Conservation (phyloP, 2,329 filamentous ascomycete species). For the Colletotrichum incanum region DNA sequence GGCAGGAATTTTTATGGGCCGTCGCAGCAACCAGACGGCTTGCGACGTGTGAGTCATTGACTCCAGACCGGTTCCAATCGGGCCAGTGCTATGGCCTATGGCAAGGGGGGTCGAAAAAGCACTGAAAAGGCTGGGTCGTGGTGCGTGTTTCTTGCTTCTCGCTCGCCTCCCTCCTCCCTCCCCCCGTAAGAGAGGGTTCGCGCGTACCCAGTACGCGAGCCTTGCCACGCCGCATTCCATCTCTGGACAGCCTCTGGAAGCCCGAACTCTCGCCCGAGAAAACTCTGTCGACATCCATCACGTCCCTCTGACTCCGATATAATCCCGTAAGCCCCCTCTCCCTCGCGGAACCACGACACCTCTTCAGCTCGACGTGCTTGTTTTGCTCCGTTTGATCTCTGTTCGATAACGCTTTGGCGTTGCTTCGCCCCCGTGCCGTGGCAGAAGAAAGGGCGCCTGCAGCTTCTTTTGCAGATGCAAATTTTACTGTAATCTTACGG, state of each 20-base stretch:
- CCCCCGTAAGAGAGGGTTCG: conserved; percentile 18
- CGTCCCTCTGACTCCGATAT: background rate
- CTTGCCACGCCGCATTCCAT: conserved; percentile 40
- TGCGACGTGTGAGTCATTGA: conserved; percentile 45
- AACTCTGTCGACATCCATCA: conserved; percentile 36
- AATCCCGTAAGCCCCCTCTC: background rate
- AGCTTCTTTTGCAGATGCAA: conserved; percentile 39
- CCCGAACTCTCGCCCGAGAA: conserved; percentile 35
- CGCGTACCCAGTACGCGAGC: conserved; percentile 40
- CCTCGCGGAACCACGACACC: no score
- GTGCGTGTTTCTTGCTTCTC: conserved; percentile 28
- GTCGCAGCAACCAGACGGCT: conserved; percentile 38
- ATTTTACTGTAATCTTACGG: conserved; percentile 40
- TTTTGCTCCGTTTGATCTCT: background rate
- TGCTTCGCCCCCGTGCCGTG: conserved; percentile 15
- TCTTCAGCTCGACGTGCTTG: background rate
- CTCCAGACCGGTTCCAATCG: conserved; percentile 35
- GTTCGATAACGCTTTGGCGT: conserved; percentile 19
- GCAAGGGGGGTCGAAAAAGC: conserved; percentile 21
- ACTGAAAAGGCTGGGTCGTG: conserved; percentile 33
- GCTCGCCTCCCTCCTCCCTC: conserved; percentile 4
- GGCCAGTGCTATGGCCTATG: conserved; percentile 35
- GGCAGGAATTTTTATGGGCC: conserved; percentile 39
- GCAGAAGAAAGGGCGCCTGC: conserved; percentile 34
- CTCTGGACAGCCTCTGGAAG: conserved; percentile 16